Evolutionary conservation across 495 filamentous ascomycete genomes (phyloP), one percentile per base, ranked within the genome.

Genomic region (Tuber microsphaerosporum): DNA sequence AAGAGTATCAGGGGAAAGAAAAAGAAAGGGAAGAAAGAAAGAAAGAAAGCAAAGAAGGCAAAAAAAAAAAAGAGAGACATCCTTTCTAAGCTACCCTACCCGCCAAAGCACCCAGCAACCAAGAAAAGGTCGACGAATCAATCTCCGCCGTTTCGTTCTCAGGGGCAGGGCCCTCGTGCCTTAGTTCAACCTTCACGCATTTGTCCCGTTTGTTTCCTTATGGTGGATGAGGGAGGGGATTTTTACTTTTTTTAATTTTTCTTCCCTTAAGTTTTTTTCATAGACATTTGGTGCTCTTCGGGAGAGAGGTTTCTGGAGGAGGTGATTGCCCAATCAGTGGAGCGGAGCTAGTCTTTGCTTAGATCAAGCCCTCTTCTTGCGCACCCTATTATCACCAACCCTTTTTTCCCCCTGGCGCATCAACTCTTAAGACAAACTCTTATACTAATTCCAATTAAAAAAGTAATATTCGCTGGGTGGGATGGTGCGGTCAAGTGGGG

Each of bases 401-500:
- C 43, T 73, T 34, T 45, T 71, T 72, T 72, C 46, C 76, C 77
- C 75, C 72, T 71, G 31, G 56, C 56, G 56, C 26, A 65, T 65
- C 56, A 65, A 65, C 70, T 61, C 69, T 56, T 9, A 37, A 78
- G 73, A 75, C 74, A 73, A 79, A 80, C 71, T 48, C 31, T 78
- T 44, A 51, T 73, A 68, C 76, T 78, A 78, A 77, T 71, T 74
- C 69, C 72, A 77, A 78, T 81, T 81, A 75, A 75, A 81, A 81
- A 73, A 81, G 75, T 74, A 76, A 72, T 76, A 80, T 70, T 69
- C 42, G 44, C 72, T 76, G 79, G 70, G 80, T 81, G 80, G 80
- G 80, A 82, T 82, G 80, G 80, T 82, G 80, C 72, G 80, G 74
- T 82, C 80, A 77, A 81, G 76, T 75, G 79, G 79, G 78, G 77